These are phyloP conservation scores for Fusarium transvaalense DNA, from an alignment of 2,329 filamentous ascomycete species.

Conservation along the genomic window DNA sequence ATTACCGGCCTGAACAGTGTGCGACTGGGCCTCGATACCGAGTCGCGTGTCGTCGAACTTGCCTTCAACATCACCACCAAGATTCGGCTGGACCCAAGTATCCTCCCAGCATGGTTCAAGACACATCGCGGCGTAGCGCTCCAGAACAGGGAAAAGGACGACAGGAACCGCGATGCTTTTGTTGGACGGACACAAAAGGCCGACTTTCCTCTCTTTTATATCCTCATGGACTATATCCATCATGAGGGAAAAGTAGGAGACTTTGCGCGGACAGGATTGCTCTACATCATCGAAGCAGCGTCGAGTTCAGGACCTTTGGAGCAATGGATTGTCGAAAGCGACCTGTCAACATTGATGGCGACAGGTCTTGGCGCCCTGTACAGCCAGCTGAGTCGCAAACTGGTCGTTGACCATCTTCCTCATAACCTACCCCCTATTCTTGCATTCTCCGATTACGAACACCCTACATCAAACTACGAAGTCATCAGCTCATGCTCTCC, in stretches of 20 bases:
- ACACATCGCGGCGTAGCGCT: slow-evolving; percentile 55
- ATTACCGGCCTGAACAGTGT: slow-evolving; percentile 81
- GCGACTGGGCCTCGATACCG: slow-evolving; percentile 81
- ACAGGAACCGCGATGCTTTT: slow-evolving; percentile 80
- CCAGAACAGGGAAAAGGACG: slow-evolving; percentile 55
- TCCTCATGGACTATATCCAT: slow-evolving; percentile 96
- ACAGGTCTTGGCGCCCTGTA: slow-evolving; percentile 87
- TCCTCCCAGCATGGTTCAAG: slow-evolving; percentile 93
- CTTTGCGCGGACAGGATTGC: slow-evolving; percentile 91
- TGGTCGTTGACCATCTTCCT: slow-evolving; percentile 82
- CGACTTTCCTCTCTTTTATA: slow-evolving; percentile 95
- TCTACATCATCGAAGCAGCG: slow-evolving; percentile 96
- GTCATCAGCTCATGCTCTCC: slow-evolving; percentile 79
- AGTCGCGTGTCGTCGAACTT: slow-evolving; percentile 90
- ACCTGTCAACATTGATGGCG: slow-evolving; percentile 96
- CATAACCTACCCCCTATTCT: slow-evolving; percentile 85
- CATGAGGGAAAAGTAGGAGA: slow-evolving; percentile 95
- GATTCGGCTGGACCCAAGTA: slow-evolving; percentile 88
- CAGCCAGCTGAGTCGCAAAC: slow-evolving; percentile 77
- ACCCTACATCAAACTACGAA: slow-evolving; percentile 76
- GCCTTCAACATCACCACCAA: slow-evolving; percentile 97
- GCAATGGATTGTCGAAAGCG: slow-evolving; percentile 97
- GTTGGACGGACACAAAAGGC: slow-evolving; percentile 87
- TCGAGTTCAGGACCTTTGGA: slow-evolving; percentile 86
- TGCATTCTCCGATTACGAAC: slow-evolving; percentile 88